A percentile compares a stretch with the other conserved stretches of the same genome.
These are phyloP conservation scores for Phytophthora sansomeana DNA, from an alignment of 352 stramenopile species.

Conservation along the genomic window DNA sequence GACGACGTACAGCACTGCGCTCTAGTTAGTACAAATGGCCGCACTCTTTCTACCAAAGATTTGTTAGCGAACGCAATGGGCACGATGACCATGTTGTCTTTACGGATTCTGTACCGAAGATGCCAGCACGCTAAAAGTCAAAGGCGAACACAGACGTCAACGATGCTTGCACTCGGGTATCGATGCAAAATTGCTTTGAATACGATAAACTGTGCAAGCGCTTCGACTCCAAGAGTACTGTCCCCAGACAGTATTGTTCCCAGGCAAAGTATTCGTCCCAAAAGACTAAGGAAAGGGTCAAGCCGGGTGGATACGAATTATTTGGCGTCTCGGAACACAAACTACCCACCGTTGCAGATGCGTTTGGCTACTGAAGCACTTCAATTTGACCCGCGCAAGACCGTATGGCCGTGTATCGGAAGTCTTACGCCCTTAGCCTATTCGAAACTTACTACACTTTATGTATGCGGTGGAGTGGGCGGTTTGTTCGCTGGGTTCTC, in stretches of 20 bases:
- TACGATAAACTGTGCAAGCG: neutral
- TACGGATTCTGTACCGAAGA: slow-evolving; percentile 21
- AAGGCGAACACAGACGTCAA: neutral
- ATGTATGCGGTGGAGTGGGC: slow-evolving; percentile 4
- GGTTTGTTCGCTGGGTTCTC: slow-evolving; percentile 1
- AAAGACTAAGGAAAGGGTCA: neutral
- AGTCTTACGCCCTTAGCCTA: neutral
- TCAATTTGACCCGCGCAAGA: slow-evolving; percentile 13
- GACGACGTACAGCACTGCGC: slow-evolving; percentile 18
- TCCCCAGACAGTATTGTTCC: neutral
- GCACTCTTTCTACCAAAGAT: slow-evolving; percentile 26
- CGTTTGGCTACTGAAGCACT: slow-evolving; percentile 1
- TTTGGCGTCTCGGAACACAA: neutral
- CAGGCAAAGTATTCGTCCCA: neutral
- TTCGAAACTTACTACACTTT: slow-evolving; percentile 1
- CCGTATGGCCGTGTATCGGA: slow-evolving; percentile 10
- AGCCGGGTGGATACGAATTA: slow-evolving; percentile 2
- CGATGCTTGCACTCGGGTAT: slow-evolving; percentile 1
- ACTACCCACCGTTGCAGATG: slow-evolving; percentile 15
- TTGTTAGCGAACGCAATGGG: slow-evolving; percentile 18
- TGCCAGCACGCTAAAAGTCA: slow-evolving; percentile 2
- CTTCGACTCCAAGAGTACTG: no score
- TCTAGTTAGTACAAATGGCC: slow-evolving; percentile 4
- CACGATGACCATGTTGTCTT: slow-evolving; percentile 24
- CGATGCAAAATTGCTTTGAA: slow-evolving; percentile 18